Evolutionary conservation across 2,329 filamentous ascomycete species (phyloP).

Genomic region (Zalaria obscura): DNA sequence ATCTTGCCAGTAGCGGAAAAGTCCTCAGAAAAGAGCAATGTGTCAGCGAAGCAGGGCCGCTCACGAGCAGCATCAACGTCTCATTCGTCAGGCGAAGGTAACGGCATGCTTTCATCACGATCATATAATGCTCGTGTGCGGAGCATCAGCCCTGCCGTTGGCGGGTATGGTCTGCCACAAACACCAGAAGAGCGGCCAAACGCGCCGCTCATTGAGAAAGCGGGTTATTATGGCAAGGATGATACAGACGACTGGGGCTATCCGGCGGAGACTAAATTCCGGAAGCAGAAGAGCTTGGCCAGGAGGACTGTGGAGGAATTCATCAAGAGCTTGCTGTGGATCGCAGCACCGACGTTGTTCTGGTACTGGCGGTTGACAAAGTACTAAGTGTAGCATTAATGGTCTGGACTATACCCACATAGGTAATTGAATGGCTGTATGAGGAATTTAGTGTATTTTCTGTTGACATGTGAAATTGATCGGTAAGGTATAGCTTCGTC

Average conservation of each 20-base stretch:
- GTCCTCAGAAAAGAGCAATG: slow-evolving; percentile 11
- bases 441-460: too few species aligned
- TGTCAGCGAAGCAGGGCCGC: slow-evolving; percentile 11
- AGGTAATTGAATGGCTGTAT: too few species aligned
- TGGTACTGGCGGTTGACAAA: slow-evolving; percentile 57
- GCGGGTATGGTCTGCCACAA: slow-evolving; percentile 16
- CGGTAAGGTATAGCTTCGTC: too few species aligned
- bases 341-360: slow-evolving; percentile 46
- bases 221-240: slow-evolving; percentile 23
- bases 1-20: slow-evolving; percentile 17
- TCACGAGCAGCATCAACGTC: slow-evolving; percentile 6
- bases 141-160: slow-evolving; percentile 20
- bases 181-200: slow-evolving; percentile 6
- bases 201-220: slow-evolving; percentile 24
- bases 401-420: too few species aligned
- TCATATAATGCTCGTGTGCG: slow-evolving; percentile 18
- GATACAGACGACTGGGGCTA: slow-evolving; percentile 14
- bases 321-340: slow-evolving; percentile 44
- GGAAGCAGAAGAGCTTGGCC: slow-evolving; percentile 22
- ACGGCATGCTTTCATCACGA: slow-evolving; percentile 14
- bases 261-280: slow-evolving; percentile 12
- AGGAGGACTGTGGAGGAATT: slow-evolving; percentile 45
- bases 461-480: too few species aligned
- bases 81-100: slow-evolving; percentile 16
- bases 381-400: slow-evolving; percentile 15